phyloP scores from a whole-genome alignment of 192 early-diverging fungal species.

The Phycomyces nitens region DNA sequence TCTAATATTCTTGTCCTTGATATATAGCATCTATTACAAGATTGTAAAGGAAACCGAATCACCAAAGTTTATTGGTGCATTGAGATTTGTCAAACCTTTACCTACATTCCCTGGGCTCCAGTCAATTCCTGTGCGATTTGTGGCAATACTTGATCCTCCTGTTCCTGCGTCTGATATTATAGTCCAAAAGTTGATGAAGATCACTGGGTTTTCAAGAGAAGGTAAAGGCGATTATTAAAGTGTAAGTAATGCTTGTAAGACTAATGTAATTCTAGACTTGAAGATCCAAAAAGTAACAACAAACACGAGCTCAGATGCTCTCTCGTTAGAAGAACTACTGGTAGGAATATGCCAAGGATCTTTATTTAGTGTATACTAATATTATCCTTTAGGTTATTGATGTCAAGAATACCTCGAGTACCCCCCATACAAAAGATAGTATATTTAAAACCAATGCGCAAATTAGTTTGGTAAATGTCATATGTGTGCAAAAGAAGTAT shows the following conservation, averaged over 20 bases:
- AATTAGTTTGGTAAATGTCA: background rate
- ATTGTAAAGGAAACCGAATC: slow-evolving; percentile 18
- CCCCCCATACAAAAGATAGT: too few species aligned
- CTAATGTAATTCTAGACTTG: too few species aligned
- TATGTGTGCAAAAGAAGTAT: background rate
- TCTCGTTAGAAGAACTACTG: slow-evolving; percentile 28
- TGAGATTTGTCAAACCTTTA: slow-evolving; percentile 23
- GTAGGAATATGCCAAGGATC: background rate
- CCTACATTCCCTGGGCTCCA: slow-evolving; percentile 10
- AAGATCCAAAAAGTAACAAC: background rate
- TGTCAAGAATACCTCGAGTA: too few species aligned
- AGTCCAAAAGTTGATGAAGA: slow-evolving; percentile 17
- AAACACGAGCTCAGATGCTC: background rate
- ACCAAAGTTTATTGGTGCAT: slow-evolving; percentile 9
- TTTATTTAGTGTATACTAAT: background rate
- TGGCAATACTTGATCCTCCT: slow-evolving; percentile 22
- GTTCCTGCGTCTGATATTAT: slow-evolving; percentile 26
- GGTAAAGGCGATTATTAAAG: too few species aligned
- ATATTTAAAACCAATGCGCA: too few species aligned
- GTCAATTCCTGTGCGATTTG: slow-evolving; percentile 27
- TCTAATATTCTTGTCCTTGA: background rate
- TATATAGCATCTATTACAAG: slow-evolving; percentile 19
- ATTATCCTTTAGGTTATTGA: background rate
- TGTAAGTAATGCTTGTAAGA: too few species aligned
- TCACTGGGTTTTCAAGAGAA: slow-evolving; percentile 3